Conservation (phyloP, 2,329 filamentous ascomycete species). For the Helotiales sp. region DNA sequence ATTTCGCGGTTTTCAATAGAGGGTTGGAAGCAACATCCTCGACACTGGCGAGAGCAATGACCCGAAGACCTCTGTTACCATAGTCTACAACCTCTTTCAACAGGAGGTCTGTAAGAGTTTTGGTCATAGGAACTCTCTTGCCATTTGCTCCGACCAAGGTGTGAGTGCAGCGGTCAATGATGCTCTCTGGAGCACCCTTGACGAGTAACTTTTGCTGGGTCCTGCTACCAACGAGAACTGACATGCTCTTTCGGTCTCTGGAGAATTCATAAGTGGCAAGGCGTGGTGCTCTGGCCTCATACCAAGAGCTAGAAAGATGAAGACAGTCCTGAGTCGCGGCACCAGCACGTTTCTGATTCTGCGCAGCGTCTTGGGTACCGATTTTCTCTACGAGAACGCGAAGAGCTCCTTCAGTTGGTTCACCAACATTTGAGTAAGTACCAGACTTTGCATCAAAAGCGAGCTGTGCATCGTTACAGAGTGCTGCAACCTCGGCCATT, state of each 20-base stretch:
- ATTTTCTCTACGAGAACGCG: slow-evolving; percentile 93
- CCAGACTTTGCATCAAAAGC: slow-evolving; percentile 79
- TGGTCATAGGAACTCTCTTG: slow-evolving; percentile 74
- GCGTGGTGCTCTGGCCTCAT: slow-evolving; percentile 75
- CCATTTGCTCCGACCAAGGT: slow-evolving; percentile 78
- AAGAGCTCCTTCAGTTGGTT: slow-evolving; percentile 93
- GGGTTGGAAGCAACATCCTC: slow-evolving; percentile 75
- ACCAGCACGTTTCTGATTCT: slow-evolving; percentile 56
- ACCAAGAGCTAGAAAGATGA: slow-evolving; percentile 82
- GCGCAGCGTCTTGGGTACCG: slow-evolving; percentile 64
- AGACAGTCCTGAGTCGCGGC: slow-evolving; percentile 64
- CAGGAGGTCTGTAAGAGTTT: slow-evolving; percentile 71
- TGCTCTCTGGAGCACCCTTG: slow-evolving; percentile 94
- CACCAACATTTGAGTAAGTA: slow-evolving; percentile 82
- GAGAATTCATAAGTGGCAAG: slow-evolving; percentile 96
- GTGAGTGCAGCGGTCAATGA: slow-evolving; percentile 90
- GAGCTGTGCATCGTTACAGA: slow-evolving; percentile 89
- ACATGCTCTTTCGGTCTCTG: slow-evolving; percentile 98
- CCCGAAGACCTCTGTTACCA: slow-evolving; percentile 88
- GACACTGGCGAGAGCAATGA: slow-evolving; percentile 89
- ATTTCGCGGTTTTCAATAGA: slow-evolving; percentile 75
- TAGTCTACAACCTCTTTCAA: slow-evolving; percentile 84
- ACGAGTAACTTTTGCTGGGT: slow-evolving; percentile 82
- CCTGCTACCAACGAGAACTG: slow-evolving; percentile 79
- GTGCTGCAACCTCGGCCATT: slow-evolving; percentile 71